Evolutionary conservation across 75 land plant species (phyloP), one percentile per base, ranked within the genome.

Genomic region (Isoetes taiwanensis): DNA sequence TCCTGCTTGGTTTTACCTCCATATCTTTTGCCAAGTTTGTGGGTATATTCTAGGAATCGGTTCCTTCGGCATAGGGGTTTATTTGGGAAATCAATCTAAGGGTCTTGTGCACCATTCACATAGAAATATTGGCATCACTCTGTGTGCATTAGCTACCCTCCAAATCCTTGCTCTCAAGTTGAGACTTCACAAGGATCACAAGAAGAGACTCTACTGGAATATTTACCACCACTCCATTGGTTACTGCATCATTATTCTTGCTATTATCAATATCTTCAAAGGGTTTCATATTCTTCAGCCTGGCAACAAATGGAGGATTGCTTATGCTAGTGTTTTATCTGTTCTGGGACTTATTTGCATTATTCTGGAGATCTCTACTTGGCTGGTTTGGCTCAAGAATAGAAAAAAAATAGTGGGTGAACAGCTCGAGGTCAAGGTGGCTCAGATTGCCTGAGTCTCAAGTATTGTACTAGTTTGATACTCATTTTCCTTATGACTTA

Each of bases 221-320:
- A 78, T 84, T 34, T 93, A 93, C 65, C 98, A 93, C 73, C 98
- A 88, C 66, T 65, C 75, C 27, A 73, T 88, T 0, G 98, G 98
- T 21, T 93, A 93, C 53, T 62, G 68, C 29, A 77, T 81, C 50
- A 69, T 82, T 29, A 72, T 88, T 16, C 11, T 84, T 16, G 82
- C 81, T 29, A 78, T 84, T 4, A 79, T 88, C 70, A 93, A 93
- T 62, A 74, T 81, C 5, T 93, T 88, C 41, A 70, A 81, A 39
- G 98, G 98, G 41, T 68, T 93, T 29, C 69, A 84, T 10, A 68
- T 80, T 58, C 30, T 60, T 29, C 30, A 58, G 2, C 66, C 78
- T 6, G 30, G 54, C 9, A 65, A 75, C n/a, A 74, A 66, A 41
- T 46, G 73, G 55, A 77, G 70, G 74, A 40, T 78, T 33, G 81